Percentiles rank a stretch among this genome's conserved stretches.
phyloP scores from a whole-genome alignment of 371 early-diverging fungal genomes.

The Mortierella sp. region DNA sequence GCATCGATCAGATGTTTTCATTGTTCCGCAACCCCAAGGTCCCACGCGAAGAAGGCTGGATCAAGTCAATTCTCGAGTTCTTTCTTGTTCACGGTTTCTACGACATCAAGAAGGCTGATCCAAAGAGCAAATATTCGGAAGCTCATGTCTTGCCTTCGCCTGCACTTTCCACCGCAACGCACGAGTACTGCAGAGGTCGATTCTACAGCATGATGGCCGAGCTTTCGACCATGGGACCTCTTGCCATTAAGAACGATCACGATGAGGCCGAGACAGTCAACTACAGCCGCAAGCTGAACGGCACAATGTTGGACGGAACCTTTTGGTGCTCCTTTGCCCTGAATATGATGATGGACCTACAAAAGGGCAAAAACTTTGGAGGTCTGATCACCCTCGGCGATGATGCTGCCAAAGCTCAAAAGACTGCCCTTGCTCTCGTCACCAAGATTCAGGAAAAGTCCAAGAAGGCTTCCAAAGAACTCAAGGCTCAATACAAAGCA shows the following conservation, averaged over 20 bases:
- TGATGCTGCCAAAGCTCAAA: conserved; percentile 55
- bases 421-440: conserved; percentile 57
- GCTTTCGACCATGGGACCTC: conserved; percentile 67
- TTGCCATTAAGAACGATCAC: conserved; percentile 54
- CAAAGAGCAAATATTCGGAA: conserved; percentile 53
- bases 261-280: conserved; percentile 43
- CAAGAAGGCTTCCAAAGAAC: conserved; percentile 53
- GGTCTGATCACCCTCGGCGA: conserved; percentile 31
- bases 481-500: conserved; percentile 63
- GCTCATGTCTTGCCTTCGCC: conserved; percentile 63
- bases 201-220: conserved; percentile 76
- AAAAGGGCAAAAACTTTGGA: conserved; percentile 59
- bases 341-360: conserved; percentile 59
- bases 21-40: conserved; percentile 77
- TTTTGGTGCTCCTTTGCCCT: conserved; percentile 72
- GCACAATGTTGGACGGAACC: conserved; percentile 68
- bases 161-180: conserved; percentile 62
- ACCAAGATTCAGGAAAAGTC: conserved; percentile 56
- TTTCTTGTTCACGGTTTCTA: conserved; percentile 80
- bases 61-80: conserved; percentile 71
- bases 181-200: conserved; percentile 65
- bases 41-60: conserved; percentile 79
- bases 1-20: conserved; percentile 80
- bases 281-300: conserved; percentile 64
- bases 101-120: conserved; percentile 58